Percentiles rank a stretch among this genome's conserved stretches.
Conservation (phyloP, 306 rosid species). For the Cicer pinnatifidum region DNA sequence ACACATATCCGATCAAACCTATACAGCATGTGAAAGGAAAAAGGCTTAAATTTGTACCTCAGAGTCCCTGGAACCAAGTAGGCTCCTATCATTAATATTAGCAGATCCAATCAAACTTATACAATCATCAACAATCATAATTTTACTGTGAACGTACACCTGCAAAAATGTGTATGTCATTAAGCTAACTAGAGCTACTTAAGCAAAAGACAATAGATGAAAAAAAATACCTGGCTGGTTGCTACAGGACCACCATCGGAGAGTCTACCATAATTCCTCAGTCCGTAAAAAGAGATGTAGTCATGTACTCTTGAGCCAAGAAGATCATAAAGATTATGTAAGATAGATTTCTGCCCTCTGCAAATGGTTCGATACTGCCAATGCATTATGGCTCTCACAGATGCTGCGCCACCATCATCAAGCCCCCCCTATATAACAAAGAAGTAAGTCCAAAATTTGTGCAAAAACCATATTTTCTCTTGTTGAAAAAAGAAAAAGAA, state of each 20-base stretch:
- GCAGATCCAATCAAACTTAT: slow-evolving; percentile 89
- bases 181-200: slow-evolving; percentile 42
- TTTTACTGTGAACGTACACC: slow-evolving; percentile 98
- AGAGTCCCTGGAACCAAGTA: slow-evolving; percentile 95
- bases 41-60: slow-evolving; percentile 64
- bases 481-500: slow-evolving; percentile 35
- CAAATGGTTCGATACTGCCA: slow-evolving; percentile 98
- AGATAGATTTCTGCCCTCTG: slow-evolving; percentile 80
- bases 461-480: slow-evolving; percentile 34
- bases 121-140: slow-evolving; percentile 90
- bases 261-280: slow-evolving; percentile 85
- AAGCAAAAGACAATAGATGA: slow-evolving; percentile 19
- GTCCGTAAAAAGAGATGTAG: slow-evolving; percentile 92
- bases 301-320: slow-evolving; percentile 83
- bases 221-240: slow-evolving; percentile 82
- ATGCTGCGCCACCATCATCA: slow-evolving; percentile 97
- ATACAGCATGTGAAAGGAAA: slow-evolving; percentile 28
- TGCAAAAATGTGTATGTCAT: slow-evolving; percentile 44
- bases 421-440: slow-evolving; percentile 81
- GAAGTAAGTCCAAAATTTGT: slow-evolving; percentile 44
- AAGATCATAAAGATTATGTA: slow-evolving; percentile 71
- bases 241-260: slow-evolving; percentile 85
- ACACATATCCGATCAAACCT: slow-evolving; percentile 7
- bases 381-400: slow-evolving; percentile 98
- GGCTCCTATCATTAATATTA: slow-evolving; percentile 95